Conservation (phyloP, 1,284 basidiomycete species). For the Moesziomyces parantarcticus region DNA sequence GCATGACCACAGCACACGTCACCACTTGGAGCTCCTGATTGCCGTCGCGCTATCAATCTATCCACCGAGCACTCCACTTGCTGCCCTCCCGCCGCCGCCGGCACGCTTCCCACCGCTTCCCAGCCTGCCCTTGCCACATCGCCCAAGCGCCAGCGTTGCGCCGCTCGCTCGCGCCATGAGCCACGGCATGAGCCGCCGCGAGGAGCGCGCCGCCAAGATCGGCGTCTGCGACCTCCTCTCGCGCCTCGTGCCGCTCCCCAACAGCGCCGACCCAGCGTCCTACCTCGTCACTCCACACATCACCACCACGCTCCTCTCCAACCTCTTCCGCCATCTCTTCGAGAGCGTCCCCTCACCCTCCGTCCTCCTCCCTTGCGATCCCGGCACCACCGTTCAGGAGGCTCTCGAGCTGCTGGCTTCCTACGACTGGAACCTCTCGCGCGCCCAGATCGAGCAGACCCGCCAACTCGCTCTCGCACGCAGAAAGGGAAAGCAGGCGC, state of each 20-base stretch:
- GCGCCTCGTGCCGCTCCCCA: constrained; percentile 33
- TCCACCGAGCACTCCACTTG: too few species aligned
- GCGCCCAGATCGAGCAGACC: constrained; percentile 52
- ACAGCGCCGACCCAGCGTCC: constrained; percentile 17
- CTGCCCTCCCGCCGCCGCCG: too few species aligned
- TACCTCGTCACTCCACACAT: constrained; percentile 32
- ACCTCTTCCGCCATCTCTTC: constrained; percentile 35
- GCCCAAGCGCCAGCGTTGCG: too few species aligned
- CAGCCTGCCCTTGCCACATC: too few species aligned
- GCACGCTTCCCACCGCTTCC: too few species aligned
- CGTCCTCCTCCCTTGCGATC: constrained; percentile 45
- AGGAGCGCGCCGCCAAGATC: constrained; percentile 22
- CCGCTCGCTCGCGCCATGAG: constrained; percentile 15
- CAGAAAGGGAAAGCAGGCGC: constrained; percentile 51
- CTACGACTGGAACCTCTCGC: constrained; percentile 53
- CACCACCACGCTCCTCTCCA: constrained; percentile 20
- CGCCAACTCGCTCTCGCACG: constrained; percentile 40
- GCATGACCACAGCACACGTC: too few species aligned
- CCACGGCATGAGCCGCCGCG: constrained; percentile 14
- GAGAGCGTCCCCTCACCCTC: constrained; percentile 37
- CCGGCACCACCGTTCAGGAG: constrained; percentile 28
- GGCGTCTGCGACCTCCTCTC: constrained; percentile 38
- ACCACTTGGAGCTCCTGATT: too few species aligned
- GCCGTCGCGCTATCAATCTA: too few species aligned
- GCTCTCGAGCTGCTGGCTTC: constrained; percentile 42